Base-by-base conservation (phyloP, 805 yeast species). In the Ogataea angusta region DNA sequence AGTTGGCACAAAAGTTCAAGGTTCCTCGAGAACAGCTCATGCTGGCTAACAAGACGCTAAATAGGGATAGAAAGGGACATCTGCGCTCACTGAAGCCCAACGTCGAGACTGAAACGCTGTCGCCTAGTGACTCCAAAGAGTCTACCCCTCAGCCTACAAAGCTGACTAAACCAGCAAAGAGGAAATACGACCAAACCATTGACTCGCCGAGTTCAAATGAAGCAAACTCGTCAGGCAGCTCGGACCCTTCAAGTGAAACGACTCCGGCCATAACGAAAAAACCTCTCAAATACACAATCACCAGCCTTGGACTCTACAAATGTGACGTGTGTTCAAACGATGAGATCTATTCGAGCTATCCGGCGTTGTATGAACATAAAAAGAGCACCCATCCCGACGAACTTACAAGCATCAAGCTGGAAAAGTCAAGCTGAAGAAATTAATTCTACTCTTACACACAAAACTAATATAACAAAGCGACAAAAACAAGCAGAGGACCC, bases 1-100 rank as follows among this genome's bases (percentile, higher is more conserved):
- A 57, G 45, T 37, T 59, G 19, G 62, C 62, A 2, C 43, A 45
- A 10, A 45, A 57, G 41, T 57, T 57, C 34, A 55, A 54, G 16
- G 43, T 59, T 16, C 48, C 63, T 6, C 51, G 49, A 29, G 54
- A 53, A 12, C 49, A 45, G 33, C 30, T 49, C 9, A 6, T 36
- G 12, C 50, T 45, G 28, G 37, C 49, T 6, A 46, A 47, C 21
- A 48, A 47, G 28, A 32, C 26, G 9, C 28, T 48, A 4, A 41
- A 25, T 13, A 43, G 26, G 17, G 48, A 45, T 13, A 51, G 46
- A 23, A 45, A 43, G 36, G 30, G 43, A 8, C 49, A 44, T 26
- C 26, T 51, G 16, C 50, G 46, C 15, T 44, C 57, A 8, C 27
- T 48, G 12, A 52, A 52, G 26, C 49, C 56, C 5, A 45, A 48